Base-by-base conservation (phyloP, 139 green algal genomes). In the Chlorella sp. region DNA sequence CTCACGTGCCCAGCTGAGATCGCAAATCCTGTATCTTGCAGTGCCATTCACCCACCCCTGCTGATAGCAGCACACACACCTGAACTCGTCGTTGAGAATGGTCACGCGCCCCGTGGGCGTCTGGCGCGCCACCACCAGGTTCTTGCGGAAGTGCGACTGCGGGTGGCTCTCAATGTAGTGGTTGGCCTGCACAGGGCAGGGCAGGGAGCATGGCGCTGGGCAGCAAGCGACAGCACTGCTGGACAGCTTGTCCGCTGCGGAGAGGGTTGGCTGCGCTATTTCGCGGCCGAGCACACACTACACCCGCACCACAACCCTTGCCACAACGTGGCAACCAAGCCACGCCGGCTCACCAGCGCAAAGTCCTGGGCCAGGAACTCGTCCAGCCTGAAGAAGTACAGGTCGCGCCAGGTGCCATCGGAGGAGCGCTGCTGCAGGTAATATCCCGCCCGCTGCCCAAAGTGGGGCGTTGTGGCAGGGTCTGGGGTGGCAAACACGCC, bases 351-450 rank as follows among this genome's bases (percentile, higher is more conserved):
- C 65, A 67, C 38, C 17, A 51, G n/a, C 25, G 57, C 74, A 34
- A 47, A 80, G 74, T 80, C 74, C 18, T 67, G 28, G 3, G 74
- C 47, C 74, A 80, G 51, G 20, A 80, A 80, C 74, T 80, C n/a
- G 57, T 80, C 51, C n/a, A 80, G 74, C n/a, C 74, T 44, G 30
- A 80, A 80, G 25, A 80, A 80, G 32, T 68, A 80, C n/a, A 47
- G 30, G 51, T 80, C 47, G 17, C n/a, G 25, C 74, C 74, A 80
- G 47, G n/a, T 56, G n/a, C 28, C 73, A 44, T 65, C 17, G 1
- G 12, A 28, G 23, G 21, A 38, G 44, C 21, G 47, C 28, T 56
- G 73, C 47, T 80, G 74, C 47, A 80, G 47, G 47, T 80, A 80
- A 51, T 68, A 80, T 11, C 74, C 74, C 3, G 30, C 74, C 4